These are phyloP conservation scores for Populus euphratica DNA, from an alignment of 345 rosid genomes.

Conservation along the genomic window DNA sequence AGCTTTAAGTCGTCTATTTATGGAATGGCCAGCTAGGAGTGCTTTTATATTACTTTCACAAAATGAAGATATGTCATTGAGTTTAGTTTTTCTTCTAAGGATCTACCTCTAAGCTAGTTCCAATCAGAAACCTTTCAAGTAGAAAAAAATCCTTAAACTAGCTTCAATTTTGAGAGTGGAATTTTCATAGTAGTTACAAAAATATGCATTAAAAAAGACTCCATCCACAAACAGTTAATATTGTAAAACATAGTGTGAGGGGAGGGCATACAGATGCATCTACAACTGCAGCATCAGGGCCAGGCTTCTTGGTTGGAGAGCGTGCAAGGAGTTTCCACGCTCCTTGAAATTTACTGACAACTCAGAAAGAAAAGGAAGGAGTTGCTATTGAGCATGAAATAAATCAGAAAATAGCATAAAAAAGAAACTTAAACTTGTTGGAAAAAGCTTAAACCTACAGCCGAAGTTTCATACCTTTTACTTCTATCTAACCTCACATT, in stretches of 20 bases:
- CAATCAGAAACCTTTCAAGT: neutral
- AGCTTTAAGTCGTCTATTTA: neutral
- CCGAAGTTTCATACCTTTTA: slow-evolving; percentile 42
- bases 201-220: neutral
- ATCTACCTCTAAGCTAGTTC: neutral
- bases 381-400: slow-evolving; percentile 2
- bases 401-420: slow-evolving; percentile 10
- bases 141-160: neutral
- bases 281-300: slow-evolving; percentile 26
- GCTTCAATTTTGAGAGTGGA: neutral
- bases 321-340: slow-evolving; percentile 51
- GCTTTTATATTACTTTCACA: neutral
- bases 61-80: neutral
- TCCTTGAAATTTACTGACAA: slow-evolving; percentile 51
- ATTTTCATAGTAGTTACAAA: neutral
- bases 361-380: slow-evolving; percentile 10
- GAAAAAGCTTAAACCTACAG: slow-evolving; percentile 10
- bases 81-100: neutral
- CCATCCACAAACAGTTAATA: slow-evolving; percentile 17
- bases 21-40: neutral
- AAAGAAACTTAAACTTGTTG: slow-evolving; percentile 7
- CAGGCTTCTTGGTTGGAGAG: slow-evolving; percentile 40
- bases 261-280: slow-evolving; percentile 34
- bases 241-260: slow-evolving; percentile 13
- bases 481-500: slow-evolving; percentile 34